phyloP scores from a whole-genome alignment of 352 stramenopile genomes.

The Phytophthora litchii region DNA sequence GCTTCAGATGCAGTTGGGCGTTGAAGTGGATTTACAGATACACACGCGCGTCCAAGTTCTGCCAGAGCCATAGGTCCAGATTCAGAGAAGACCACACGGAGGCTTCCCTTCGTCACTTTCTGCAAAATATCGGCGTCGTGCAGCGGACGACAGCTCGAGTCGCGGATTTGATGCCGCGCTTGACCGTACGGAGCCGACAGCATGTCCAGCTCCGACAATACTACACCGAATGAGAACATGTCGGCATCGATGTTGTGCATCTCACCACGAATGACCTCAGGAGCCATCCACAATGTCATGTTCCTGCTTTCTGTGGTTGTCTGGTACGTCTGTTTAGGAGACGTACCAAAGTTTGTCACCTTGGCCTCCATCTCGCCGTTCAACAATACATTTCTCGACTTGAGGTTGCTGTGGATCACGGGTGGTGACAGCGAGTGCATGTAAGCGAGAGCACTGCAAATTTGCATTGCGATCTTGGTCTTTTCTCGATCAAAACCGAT shows the following conservation, averaged over 20 bases:
- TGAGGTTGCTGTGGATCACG: constrained; percentile 41
- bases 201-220: constrained; percentile 71
- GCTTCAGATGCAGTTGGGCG: constrained; percentile 39
- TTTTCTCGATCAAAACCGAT: constrained; percentile 47
- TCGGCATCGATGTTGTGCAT: constrained; percentile 77
- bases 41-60: constrained; percentile 30
- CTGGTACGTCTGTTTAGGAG: constrained; percentile 32
- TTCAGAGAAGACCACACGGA: constrained; percentile 36
- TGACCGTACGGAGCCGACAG: constrained; percentile 38
- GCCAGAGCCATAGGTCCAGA: constrained; percentile 25
- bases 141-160: constrained; percentile 28
- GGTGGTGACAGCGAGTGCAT: constrained; percentile 35
- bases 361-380: constrained; percentile 31
- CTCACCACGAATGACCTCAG: constrained; percentile 73
- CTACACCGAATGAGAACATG: constrained; percentile 84
- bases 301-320: constrained; percentile 40
- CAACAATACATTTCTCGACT: constrained; percentile 38
- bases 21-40: constrained; percentile 29
- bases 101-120: constrained; percentile 37
- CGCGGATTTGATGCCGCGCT: constrained; percentile 18
- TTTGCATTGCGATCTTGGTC: constrained; percentile 38
- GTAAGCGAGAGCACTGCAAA: constrained; percentile 38
- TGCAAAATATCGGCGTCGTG: constrained; percentile 37
- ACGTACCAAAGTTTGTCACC: constrained; percentile 48
- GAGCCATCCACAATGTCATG: constrained; percentile 74